Percentiles rank a stretch among this genome's conserved stretches.
Conservation (phyloP, 306 rosid genomes). For the Quercus robur region DNA sequence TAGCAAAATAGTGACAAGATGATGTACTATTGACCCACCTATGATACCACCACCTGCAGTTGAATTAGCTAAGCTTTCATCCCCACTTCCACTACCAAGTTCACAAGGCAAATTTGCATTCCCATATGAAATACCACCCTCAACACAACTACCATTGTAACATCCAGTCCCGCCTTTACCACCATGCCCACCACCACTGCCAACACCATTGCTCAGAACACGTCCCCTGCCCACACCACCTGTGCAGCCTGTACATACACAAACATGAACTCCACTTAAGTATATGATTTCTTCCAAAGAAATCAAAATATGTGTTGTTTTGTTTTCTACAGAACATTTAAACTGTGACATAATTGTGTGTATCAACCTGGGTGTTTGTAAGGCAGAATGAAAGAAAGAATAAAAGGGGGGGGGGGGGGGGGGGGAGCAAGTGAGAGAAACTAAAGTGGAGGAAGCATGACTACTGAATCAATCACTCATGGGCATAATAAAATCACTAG, state of each 20-base stretch:
- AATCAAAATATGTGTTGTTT: background rate
- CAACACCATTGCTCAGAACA: slow-evolving; percentile 50
- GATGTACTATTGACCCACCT: slow-evolving; percentile 34
- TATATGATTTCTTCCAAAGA: background rate
- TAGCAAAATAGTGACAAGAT: background rate
- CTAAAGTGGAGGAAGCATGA: background rate
- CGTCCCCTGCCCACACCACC: slow-evolving; percentile 85
- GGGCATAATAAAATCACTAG: slow-evolving; percentile 2
- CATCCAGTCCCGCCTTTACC: slow-evolving; percentile 90
- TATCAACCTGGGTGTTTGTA: background rate
- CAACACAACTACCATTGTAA: slow-evolving; percentile 36
- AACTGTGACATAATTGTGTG: background rate
- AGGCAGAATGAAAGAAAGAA: too few relatives aligned
- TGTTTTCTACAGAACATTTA: background rate
- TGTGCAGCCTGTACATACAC: slow-evolving; percentile 63
- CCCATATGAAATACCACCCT: slow-evolving; percentile 89
- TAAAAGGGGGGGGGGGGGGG: background rate
- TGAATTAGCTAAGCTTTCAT: slow-evolving; percentile 44
- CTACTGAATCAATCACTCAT: background rate
- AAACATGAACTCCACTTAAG: slow-evolving; percentile 5
- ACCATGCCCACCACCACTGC: slow-evolving; percentile 99
- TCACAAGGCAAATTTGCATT: slow-evolving; percentile 79
- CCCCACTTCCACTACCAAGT: slow-evolving; percentile 99
- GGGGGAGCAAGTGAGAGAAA: background rate
- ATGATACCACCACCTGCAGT: slow-evolving; percentile 96